These are phyloP conservation scores for Aspergillus felis DNA, from an alignment of 2,329 filamentous ascomycete species.

Conservation along the genomic window DNA sequence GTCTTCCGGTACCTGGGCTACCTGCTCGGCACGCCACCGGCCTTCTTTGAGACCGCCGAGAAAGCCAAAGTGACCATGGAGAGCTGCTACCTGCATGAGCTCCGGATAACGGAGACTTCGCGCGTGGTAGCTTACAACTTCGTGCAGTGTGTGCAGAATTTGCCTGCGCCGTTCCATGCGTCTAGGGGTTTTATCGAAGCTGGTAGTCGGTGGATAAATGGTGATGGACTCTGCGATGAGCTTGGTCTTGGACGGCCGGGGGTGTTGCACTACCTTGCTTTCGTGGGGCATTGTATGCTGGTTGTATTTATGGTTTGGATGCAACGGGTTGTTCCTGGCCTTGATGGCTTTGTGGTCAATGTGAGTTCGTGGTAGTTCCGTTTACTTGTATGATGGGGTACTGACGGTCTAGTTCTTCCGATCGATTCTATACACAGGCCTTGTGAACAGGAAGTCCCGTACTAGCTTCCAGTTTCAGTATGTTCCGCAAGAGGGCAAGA, in stretches of 20 bases:
- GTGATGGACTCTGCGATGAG: constrained; percentile 34
- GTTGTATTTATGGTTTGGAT: constrained; percentile 22
- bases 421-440: constrained; percentile 20
- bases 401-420: constrained; percentile 10
- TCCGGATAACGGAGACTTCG: constrained; percentile 32
- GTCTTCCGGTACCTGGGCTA: constrained; percentile 70
- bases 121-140: constrained; percentile 37
- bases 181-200: constrained; percentile 36
- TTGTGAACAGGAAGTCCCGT: constrained; percentile 28
- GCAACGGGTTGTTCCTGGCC: constrained; percentile 21
- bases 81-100: constrained; percentile 25
- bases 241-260: constrained; percentile 32
- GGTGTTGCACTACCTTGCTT: constrained; percentile 10
- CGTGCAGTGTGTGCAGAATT: constrained; percentile 34
- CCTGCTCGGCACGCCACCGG: constrained; percentile 62
- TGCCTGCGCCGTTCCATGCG: constrained; percentile 32
- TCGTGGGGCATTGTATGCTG: constrained; percentile 25
- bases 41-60: constrained; percentile 53
- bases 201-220: constrained; percentile 38
- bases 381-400: not conserved
- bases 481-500: constrained; percentile 17
- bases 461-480: constrained; percentile 35
- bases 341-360: constrained; percentile 23
- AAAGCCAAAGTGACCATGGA: constrained; percentile 62
- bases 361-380: constrained; percentile 11